Percentiles rank a stretch among this genome's conserved stretches.
Evolutionary conservation across 108 stramenopile species (phyloP).

Genomic region (Nitzschia sp.): DNA sequence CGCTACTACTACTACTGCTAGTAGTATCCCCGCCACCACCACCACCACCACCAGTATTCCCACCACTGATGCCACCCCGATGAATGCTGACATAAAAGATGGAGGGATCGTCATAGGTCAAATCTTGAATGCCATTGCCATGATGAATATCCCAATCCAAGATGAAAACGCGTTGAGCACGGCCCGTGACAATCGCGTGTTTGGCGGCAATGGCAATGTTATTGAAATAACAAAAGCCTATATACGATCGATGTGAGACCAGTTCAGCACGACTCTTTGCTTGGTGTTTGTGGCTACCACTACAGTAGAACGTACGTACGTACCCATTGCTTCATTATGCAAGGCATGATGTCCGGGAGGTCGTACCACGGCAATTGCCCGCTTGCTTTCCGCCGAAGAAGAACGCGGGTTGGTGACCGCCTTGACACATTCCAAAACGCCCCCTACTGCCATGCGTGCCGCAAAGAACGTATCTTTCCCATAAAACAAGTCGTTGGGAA

Average conservation of each 20-base stretch:
- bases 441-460: conserved; percentile 27
- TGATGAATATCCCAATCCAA: conserved; percentile 64
- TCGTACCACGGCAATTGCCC: conserved; percentile 27
- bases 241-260: too few species aligned
- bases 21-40: too few species aligned
- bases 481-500: conserved; percentile 28
- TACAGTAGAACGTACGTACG: too few species aligned
- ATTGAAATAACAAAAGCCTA: conserved; percentile 67
- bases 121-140: conserved; percentile 60
- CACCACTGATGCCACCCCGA: too few species aligned
- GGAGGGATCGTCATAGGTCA: conserved; percentile 48
- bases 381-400: not conserved
- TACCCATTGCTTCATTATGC: conserved; percentile 26
- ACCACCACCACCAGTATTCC: too few species aligned
- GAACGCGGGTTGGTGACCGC: conserved; percentile 2
- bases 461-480: conserved; percentile 27
- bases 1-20: too few species aligned
- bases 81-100: conserved; percentile 56
- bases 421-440: conserved; percentile 27
- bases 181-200: conserved; percentile 14
- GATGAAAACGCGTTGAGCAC: conserved; percentile 35
- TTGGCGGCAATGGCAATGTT: conserved; percentile 46
- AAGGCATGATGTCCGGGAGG: conserved; percentile 38
- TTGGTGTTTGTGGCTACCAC: too few species aligned
- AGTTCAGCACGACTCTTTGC: too few species aligned